phyloP scores from a whole-genome alignment of 1,284 basidiomycete genomes.

The Xerocomus nothofagi region DNA sequence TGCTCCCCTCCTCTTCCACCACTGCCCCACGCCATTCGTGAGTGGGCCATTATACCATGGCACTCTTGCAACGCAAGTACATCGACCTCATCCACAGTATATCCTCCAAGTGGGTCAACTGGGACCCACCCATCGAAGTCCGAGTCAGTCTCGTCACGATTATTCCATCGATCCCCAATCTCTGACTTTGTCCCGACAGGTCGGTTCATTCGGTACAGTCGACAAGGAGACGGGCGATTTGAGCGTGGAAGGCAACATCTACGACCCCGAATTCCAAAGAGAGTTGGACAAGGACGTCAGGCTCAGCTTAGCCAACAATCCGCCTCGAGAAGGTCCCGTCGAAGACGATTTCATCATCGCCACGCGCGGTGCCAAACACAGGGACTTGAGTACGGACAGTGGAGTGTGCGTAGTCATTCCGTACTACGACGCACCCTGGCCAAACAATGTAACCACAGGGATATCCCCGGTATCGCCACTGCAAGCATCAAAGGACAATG shows the following conservation, averaged over 20 bases:
- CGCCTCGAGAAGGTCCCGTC: constrained; percentile 14
- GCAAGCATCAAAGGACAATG: constrained; percentile 21
- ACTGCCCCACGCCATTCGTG: neutral
- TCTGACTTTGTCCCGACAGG: constrained; percentile 15
- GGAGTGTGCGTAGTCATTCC: constrained; percentile 12
- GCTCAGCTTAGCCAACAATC: constrained; percentile 20
- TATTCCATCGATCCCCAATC: neutral
- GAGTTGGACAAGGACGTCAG: constrained; percentile 17
- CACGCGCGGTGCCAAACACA: constrained; percentile 12
- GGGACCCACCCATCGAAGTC: constrained; percentile 24
- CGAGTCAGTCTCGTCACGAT: constrained; percentile 13
- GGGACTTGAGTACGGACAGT: constrained; percentile 4
- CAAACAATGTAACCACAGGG: constrained; percentile 1
- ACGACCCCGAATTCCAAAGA: constrained; percentile 26
- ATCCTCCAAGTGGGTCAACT: constrained; percentile 32
- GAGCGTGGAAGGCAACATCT: constrained; percentile 28
- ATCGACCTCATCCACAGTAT: constrained; percentile 26
- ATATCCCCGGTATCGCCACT: constrained; percentile 5
- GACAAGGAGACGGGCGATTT: constrained; percentile 25
- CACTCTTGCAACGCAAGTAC: constrained; percentile 25
- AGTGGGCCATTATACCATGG: constrained; percentile 2
- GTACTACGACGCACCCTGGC: neutral
- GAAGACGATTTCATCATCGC: constrained; percentile 27
- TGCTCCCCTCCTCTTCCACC: too few relatives aligned
- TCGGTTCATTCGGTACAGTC: constrained; percentile 28